Percentiles rank a stretch among this genome's conserved stretches.
These are phyloP conservation scores for Ceriops zippeliana DNA, from an alignment of 345 rosid genomes.

Conservation along the genomic window DNA sequence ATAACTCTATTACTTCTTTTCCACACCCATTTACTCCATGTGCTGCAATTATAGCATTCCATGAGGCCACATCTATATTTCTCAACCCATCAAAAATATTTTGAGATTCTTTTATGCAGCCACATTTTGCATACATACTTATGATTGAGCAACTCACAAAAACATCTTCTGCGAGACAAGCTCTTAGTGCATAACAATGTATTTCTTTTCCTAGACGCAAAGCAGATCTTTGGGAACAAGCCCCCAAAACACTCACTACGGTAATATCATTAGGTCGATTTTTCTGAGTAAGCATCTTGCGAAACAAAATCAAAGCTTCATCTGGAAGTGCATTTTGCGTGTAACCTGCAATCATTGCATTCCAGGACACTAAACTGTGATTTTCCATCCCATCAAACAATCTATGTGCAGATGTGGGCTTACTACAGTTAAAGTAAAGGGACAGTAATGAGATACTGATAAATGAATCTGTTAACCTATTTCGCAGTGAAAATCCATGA, in stretches of 20 bases:
- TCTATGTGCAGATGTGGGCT: conserved; percentile 35
- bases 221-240: conserved; percentile 57
- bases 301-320: conserved; percentile 46
- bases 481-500: conserved; percentile 50
- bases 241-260: conserved; percentile 37
- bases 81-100: conserved; percentile 9
- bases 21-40: conserved; percentile 21
- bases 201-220: conserved; percentile 54
- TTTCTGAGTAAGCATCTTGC: conserved; percentile 40
- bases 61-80: conserved; percentile 11
- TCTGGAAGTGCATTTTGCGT: conserved; percentile 49
- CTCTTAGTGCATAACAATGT: conserved; percentile 53
- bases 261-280: conserved; percentile 43
- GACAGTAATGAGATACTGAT: conserved; percentile 47
- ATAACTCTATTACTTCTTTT: conserved; percentile 12
- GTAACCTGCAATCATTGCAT: conserved; percentile 51
- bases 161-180: conserved; percentile 24
- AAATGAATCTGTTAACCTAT: conserved; percentile 44
- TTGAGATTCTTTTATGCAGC: conserved; percentile 21
- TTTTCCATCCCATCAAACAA: conserved; percentile 48
- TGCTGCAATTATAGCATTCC: conserved; percentile 23
- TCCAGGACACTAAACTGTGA: conserved; percentile 57
- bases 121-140: conserved; percentile 29
- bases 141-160: conserved; percentile 20
- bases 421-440: conserved; percentile 47